phyloP scores from a whole-genome alignment of 495 filamentous ascomycete species.

The Cercophora newfieldiana region DNA sequence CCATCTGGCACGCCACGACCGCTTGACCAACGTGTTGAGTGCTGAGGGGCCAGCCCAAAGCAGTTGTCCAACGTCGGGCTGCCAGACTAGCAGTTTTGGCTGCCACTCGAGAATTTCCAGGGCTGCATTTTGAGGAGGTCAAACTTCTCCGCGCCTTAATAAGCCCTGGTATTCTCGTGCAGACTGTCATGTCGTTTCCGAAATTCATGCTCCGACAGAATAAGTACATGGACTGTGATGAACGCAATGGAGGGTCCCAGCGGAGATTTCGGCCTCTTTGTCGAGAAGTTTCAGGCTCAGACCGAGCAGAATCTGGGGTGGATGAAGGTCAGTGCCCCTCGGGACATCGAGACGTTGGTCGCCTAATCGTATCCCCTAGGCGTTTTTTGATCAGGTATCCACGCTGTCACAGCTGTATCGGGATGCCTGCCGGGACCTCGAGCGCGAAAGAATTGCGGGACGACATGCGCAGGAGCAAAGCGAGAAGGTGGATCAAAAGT shows the following conservation, averaged over 20 bases:
- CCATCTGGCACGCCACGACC: background rate
- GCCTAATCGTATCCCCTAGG: background rate
- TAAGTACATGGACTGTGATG: background rate
- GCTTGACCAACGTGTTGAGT: background rate
- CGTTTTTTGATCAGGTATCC: constrained; percentile 1
- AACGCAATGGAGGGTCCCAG: background rate
- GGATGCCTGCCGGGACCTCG: constrained; percentile 22
- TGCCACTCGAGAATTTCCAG: background rate
- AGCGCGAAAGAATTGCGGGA: constrained; percentile 24
- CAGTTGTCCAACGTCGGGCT: background rate
- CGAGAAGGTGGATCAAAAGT: constrained; percentile 16
- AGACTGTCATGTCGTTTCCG: background rate
- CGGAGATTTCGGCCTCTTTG: background rate
- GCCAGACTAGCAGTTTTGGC: background rate
- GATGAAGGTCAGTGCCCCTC: constrained; percentile 12
- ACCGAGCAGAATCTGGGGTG: constrained; percentile 10
- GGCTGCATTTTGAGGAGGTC: background rate
- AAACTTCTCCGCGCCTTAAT: background rate
- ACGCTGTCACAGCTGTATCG: constrained; percentile 13
- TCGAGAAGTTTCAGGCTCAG: constrained; percentile 6
- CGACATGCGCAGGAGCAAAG: constrained; percentile 19
- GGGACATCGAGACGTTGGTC: background rate
- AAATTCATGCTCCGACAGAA: background rate
- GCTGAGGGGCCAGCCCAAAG: background rate
- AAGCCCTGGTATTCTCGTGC: background rate